Evolutionary conservation across 805 yeast species (phyloP).

Genomic region (Sungouiozyma ichnusensis): DNA sequence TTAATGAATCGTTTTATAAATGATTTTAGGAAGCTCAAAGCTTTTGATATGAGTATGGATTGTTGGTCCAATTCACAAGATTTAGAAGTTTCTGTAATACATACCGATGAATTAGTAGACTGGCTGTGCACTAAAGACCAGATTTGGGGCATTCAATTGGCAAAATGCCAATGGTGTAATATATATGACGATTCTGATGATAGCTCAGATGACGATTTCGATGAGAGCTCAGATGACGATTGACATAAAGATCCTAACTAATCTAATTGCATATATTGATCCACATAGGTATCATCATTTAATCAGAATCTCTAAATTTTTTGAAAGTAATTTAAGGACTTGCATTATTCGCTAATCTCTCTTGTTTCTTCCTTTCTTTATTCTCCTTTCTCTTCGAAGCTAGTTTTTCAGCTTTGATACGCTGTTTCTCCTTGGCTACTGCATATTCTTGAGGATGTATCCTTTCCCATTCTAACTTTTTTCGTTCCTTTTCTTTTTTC

Average conservation of each 20-base stretch:
- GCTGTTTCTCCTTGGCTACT: no score
- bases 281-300: no score
- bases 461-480: background rate
- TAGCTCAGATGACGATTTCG: slow-evolving; percentile 2
- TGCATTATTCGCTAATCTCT: background rate
- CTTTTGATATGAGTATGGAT: slow-evolving; percentile 29
- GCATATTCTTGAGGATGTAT: no score
- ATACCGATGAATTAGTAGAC: slow-evolving; percentile 72
- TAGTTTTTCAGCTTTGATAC: background rate
- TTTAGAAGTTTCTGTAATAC: slow-evolving; percentile 25
- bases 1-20: slow-evolving; percentile 43
- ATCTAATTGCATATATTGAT: background rate
- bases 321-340: no score
- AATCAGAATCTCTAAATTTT: no score
- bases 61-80: slow-evolving; percentile 24
- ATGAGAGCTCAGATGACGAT: background rate
- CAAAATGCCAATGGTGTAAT: slow-evolving; percentile 39
- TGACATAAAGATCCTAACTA: background rate
- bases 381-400: background rate
- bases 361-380: background rate
- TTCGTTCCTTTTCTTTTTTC: background rate
- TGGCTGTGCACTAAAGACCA: slow-evolving; percentile 43
- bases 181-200: slow-evolving; percentile 14
- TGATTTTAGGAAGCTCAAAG: slow-evolving; percentile 63
- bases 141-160: slow-evolving; percentile 66